These are phyloP conservation scores for Aspergillus fumigatiaffinis DNA, from an alignment of 2,329 filamentous ascomycete genomes.

Conservation along the genomic window DNA sequence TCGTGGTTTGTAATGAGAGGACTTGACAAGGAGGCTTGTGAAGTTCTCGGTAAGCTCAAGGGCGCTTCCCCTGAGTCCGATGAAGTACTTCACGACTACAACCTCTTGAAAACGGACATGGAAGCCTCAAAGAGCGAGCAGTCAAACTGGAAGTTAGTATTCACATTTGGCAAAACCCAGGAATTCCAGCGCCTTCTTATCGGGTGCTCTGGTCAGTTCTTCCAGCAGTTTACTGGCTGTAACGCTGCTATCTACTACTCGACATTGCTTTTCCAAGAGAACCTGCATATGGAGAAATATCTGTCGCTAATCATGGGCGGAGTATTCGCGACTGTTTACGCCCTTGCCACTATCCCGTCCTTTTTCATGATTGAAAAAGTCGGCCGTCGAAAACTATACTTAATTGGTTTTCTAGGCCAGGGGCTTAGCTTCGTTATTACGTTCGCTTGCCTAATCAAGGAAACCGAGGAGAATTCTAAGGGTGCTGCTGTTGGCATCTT, in stretches of 20 bases:
- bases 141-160: conserved; percentile 22
- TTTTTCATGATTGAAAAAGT: conserved; percentile 34
- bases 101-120: conserved; percentile 46
- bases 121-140: conserved; percentile 29
- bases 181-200: conserved; percentile 28
- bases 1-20: conserved; percentile 53
- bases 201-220: conserved; percentile 30
- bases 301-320: conserved; percentile 24
- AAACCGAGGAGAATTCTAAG: conserved; percentile 21
- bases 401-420: conserved; percentile 32
- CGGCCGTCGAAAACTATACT: conserved; percentile 37
- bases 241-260: conserved; percentile 46
- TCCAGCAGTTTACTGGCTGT: conserved; percentile 46
- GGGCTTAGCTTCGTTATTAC: conserved; percentile 31
- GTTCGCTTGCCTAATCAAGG: conserved; percentile 30
- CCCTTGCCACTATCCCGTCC: conserved; percentile 23
- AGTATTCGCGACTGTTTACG: conserved; percentile 26
- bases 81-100: conserved; percentile 23
- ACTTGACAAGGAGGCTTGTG: conserved; percentile 43
- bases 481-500: conserved; percentile 57
- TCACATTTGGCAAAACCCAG: conserved; percentile 29
- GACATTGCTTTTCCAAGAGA: conserved; percentile 42
- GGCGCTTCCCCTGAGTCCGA: conserved; percentile 36
- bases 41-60: conserved; percentile 47
- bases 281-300: conserved; percentile 20